phyloP scores from a whole-genome alignment of 768 basidiomycete genomes.

The Crepidotus variabilis region DNA sequence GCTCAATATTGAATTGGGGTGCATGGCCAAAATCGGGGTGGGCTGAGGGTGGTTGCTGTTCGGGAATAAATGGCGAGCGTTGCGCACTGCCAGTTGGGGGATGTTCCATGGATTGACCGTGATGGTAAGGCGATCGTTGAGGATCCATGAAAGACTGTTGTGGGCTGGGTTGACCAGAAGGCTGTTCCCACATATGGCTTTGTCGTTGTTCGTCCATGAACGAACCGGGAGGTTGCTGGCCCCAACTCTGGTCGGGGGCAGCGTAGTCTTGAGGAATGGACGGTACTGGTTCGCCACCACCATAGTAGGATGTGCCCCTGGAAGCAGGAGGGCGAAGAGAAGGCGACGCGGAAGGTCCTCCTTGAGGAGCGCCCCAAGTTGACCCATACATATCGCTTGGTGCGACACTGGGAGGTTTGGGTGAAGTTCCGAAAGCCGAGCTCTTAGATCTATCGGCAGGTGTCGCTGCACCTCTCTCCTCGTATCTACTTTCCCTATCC shows the following conservation, averaged over 20 bases:
- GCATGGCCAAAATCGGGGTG: neutral
- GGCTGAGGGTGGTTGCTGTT: neutral
- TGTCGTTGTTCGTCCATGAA: slow-evolving; percentile 12
- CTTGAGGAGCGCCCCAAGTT: neutral
- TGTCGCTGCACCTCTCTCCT: slow-evolving; percentile 12
- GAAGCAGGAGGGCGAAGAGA: neutral
- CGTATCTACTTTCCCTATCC: slow-evolving; percentile 16
- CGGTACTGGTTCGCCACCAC: neutral
- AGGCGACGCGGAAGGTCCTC: neutral
- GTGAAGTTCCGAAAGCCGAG: neutral
- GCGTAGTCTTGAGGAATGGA: neutral
- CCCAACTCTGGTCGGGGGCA: neutral
- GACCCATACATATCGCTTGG: neutral
- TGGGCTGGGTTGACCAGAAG: neutral
- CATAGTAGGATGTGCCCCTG: neutral
- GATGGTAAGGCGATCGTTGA: neutral
- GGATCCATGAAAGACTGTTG: neutral
- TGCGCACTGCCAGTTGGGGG: neutral
- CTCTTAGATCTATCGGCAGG: neutral
- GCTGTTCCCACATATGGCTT: slow-evolving; percentile 16
- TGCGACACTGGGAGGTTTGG: neutral
- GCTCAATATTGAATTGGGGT: neutral
- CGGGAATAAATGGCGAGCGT: slow-evolving; percentile 14
- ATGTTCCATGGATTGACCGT: neutral
- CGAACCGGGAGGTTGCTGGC: neutral